Evolutionary conservation across 2,329 filamentous ascomycete genomes (phyloP).

Genomic region (Scedosporium minutisporum): DNA sequence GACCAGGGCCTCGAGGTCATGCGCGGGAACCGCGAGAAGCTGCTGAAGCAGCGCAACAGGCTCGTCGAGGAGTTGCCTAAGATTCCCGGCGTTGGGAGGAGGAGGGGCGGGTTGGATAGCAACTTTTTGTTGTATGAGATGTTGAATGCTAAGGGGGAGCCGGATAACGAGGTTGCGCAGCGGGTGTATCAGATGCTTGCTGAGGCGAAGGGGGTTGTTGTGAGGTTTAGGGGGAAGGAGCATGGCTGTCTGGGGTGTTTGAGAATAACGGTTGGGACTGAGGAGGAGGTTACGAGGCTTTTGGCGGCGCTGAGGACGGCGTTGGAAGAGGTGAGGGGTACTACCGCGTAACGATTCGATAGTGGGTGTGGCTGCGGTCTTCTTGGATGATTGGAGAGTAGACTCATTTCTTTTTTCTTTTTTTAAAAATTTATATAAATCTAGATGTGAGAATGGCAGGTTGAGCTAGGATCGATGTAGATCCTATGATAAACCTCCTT

Average conservation of each 20-base stretch:
- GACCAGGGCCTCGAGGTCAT: conserved; percentile 61
- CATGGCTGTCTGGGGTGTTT: conserved; percentile 80
- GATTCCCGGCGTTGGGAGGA: conserved; percentile 68
- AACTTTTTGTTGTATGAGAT: conserved; percentile 94
- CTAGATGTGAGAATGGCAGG: not conserved
- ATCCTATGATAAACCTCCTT: not conserved
- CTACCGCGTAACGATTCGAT: not conserved
- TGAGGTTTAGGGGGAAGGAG: conserved; percentile 89
- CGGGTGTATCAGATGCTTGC: conserved; percentile 78
- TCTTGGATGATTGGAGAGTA: not conserved
- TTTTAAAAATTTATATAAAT: not conserved
- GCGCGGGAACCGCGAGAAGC: conserved; percentile 56
- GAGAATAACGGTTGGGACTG: conserved; percentile 85
- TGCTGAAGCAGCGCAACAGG: conserved; percentile 68
- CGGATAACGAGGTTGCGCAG: conserved; percentile 70
- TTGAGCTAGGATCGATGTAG: not conserved
- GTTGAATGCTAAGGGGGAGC: conserved; percentile 58
- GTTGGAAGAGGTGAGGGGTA: conserved; percentile 31
- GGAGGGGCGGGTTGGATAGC: conserved; percentile 68
- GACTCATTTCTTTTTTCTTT: not conserved
- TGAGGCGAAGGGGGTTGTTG: conserved; percentile 79
- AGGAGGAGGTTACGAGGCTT: conserved; percentile 73
- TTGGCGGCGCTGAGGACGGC: conserved; percentile 53
- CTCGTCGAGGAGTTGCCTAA: conserved; percentile 63
- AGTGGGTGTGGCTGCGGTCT: not conserved